phyloP scores from a whole-genome alignment of 257 asterid genomes.

The Ilex aquifolium region DNA sequence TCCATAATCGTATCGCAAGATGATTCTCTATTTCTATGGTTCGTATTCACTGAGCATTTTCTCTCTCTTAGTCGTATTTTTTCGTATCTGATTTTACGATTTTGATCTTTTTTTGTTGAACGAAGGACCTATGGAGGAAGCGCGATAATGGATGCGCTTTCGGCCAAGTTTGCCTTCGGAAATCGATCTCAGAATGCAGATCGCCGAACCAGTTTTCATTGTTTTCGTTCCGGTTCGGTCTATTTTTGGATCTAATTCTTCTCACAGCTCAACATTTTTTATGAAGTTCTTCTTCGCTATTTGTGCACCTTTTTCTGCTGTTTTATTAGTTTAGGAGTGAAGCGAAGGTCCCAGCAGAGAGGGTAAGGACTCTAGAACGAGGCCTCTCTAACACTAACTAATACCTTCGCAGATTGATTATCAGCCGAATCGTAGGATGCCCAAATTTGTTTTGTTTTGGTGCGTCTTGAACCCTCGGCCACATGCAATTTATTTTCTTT shows the following conservation, averaged over 20 bases:
- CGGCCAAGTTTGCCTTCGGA: conserved; percentile 93
- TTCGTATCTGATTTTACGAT: neutral
- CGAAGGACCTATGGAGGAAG: conserved; percentile 86
- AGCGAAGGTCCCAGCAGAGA: conserved; percentile 95
- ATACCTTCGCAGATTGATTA: conserved; percentile 48
- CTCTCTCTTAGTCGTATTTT: neutral
- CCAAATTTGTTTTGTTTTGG: conserved; percentile 21
- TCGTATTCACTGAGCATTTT: conserved; percentile 89
- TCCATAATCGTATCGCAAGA: conserved; percentile 29
- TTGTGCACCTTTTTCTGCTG: no score
- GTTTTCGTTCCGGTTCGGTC: conserved; percentile 26
- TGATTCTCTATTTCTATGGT: conserved; percentile 45
- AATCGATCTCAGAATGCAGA: conserved; percentile 34
- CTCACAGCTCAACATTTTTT: neutral
- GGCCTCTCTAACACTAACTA: conserved; percentile 58
- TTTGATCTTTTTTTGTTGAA: neutral
- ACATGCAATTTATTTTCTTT: conserved; percentile 10
- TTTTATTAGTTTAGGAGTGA: neutral
- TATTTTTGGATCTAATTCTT: conserved; percentile 15
- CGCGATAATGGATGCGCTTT: conserved; percentile 49
- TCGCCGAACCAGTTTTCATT: conserved; percentile 32
- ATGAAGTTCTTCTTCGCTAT: neutral
- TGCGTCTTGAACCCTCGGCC: conserved; percentile 66
- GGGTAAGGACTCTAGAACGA: conserved; percentile 37
- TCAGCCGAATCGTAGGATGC: conserved; percentile 57